Conservation (phyloP, 345 rosid species). For the Salix arbutifolia region DNA sequence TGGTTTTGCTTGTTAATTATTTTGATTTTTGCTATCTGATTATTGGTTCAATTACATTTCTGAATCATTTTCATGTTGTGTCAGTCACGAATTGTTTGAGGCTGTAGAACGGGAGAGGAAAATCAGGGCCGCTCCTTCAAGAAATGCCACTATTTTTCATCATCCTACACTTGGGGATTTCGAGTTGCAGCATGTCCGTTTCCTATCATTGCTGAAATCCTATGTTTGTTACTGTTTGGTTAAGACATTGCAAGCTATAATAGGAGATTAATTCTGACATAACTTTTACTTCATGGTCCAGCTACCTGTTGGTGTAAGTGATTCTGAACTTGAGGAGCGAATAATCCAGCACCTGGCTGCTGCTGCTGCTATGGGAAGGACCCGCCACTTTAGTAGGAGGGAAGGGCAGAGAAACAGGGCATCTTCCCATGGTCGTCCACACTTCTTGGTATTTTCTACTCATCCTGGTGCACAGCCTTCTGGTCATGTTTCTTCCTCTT, state of each 20-base stretch:
- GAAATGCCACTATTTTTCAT: constrained; percentile 25
- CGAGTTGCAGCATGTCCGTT: constrained; percentile 30
- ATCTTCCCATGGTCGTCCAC: constrained; percentile 24
- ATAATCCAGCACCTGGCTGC: constrained; percentile 47
- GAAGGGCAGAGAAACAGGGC: constrained; percentile 27
- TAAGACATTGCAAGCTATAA: background rate
- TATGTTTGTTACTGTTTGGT: background rate
- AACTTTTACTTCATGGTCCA: constrained; percentile 2
- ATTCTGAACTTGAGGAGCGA: constrained; percentile 30
- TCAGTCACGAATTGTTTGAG: constrained; percentile 33
- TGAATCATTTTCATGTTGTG: background rate
- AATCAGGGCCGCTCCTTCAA: constrained; percentile 15
- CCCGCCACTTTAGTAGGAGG: constrained; percentile 23
- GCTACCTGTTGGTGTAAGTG: constrained; percentile 26
- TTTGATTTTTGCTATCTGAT: background rate
- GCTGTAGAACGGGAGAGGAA: constrained; percentile 35
- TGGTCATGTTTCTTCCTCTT: constrained; percentile 33
- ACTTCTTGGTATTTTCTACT: constrained; percentile 27
- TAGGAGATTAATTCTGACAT: background rate
- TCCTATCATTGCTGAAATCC: background rate
- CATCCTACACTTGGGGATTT: constrained; percentile 30
- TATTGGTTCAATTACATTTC: background rate
- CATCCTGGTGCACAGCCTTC: constrained; percentile 28
- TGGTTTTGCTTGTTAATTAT: background rate
- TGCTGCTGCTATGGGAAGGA: constrained; percentile 40